Evolutionary conservation across 164 flowering plant species (phyloP).

Genomic region (Paratinospora sagittata): DNA sequence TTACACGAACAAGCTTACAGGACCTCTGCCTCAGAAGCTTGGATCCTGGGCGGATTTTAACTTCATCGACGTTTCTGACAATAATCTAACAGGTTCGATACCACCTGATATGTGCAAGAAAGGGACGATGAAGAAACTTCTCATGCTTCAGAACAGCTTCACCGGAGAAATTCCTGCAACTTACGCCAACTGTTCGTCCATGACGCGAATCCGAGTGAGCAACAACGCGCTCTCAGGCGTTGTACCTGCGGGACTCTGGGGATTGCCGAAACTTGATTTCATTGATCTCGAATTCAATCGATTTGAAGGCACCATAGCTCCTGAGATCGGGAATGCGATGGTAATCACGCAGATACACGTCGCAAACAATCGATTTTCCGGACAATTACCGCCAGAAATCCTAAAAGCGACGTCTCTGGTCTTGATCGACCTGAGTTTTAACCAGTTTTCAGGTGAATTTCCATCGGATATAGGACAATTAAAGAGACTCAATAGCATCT

Average conservation of each 20-base stretch:
- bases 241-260: conserved; percentile 76
- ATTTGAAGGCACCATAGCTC: conserved; percentile 53
- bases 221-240: conserved; percentile 63
- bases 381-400: conserved; percentile 56
- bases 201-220: conserved; percentile 58
- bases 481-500: conserved; percentile 27
- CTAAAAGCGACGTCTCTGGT: conserved; percentile 33
- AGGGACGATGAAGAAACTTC: conserved; percentile 54
- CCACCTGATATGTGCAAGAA: conserved; percentile 89
- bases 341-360: conserved; percentile 31
- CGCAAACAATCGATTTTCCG: conserved; percentile 44
- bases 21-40: too few relatives aligned
- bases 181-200: conserved; percentile 51
- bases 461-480: conserved; percentile 50
- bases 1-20: too few relatives aligned
- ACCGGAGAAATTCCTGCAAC: conserved; percentile 65
- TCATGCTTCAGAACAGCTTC: conserved; percentile 60
- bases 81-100: conserved; percentile 61
- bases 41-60: too few relatives aligned
- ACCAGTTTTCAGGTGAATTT: conserved; percentile 47
- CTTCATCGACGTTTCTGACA: too few relatives aligned
- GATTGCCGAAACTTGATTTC: conserved; percentile 46
- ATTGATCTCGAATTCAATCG: too few relatives aligned
- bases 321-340: conserved; percentile 48
- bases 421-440: conserved; percentile 41